phyloP scores from a whole-genome alignment of 139 green algal species.

The Gonium pectorale region DNA sequence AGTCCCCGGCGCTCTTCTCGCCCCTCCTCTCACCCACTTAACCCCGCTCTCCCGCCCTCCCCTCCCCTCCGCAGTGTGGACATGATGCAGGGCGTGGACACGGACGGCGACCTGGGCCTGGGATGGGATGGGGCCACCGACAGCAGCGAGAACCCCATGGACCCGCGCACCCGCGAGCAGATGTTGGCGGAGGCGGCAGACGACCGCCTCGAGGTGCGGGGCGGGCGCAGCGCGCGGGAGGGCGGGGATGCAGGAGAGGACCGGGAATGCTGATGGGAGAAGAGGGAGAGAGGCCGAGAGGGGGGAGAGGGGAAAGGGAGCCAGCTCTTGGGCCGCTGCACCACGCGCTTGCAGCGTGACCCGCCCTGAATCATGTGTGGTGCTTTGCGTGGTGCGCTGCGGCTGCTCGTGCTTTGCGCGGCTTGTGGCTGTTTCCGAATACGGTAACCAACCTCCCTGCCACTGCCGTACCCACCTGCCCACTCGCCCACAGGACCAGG shows the following conservation, averaged over 20 bases:
- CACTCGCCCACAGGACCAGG: constrained; percentile 1
- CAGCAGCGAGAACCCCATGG: constrained; percentile 40
- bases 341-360: no score
- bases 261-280: no score
- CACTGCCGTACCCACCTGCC: background rate
- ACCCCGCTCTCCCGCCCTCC: background rate
- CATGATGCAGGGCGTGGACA: constrained; percentile 48
- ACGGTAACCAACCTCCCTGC: background rate
- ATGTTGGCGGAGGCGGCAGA: constrained; percentile 34
- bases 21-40: no score
- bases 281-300: no score
- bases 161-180: constrained; percentile 15
- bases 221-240: background rate
- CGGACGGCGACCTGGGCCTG: constrained; percentile 55
- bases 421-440: no score
- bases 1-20: no score
- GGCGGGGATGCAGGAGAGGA: no score
- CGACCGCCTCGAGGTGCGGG: constrained; percentile 65
- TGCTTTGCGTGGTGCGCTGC: no score
- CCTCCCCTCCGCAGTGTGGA: constrained; percentile 32
- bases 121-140: constrained; percentile 56
- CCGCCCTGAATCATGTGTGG: no score
- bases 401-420: no score
- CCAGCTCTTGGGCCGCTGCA: no score
- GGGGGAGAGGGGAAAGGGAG: no score